Evolutionary conservation across 306 rosid genomes (phyloP).

Genomic region (Trifolium subterraneum): DNA sequence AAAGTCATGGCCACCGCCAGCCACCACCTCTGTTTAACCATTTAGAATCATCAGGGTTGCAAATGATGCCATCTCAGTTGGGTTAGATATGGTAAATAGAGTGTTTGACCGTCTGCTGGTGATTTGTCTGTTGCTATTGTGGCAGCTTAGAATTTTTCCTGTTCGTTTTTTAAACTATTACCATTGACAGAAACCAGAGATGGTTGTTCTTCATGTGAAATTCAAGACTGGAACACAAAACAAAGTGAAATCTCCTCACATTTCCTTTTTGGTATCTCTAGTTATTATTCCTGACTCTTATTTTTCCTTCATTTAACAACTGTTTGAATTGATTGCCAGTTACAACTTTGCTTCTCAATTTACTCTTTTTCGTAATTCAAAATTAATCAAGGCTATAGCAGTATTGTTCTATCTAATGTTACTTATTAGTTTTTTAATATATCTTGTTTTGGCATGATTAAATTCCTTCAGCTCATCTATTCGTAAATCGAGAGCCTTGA

Average conservation of each 20-base stretch:
- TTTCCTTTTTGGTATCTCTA: constrained; percentile 6
- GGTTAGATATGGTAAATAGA: not conserved
- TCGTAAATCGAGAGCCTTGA: not conserved
- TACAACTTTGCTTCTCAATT: constrained; percentile 6
- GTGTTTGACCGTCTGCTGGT: too few relatives aligned
- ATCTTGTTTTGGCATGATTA: not conserved
- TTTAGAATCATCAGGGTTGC: not conserved
- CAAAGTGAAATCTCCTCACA: not conserved
- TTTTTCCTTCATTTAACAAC: not conserved
- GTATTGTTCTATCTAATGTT: not conserved
- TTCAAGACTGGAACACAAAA: not conserved
- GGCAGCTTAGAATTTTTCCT: not conserved
- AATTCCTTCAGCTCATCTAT: not conserved
- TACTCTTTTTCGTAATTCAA: not conserved
- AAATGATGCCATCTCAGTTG: not conserved
- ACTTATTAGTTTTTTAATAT: not conserved
- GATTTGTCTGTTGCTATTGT: too few relatives aligned
- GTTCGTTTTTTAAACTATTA: not conserved
- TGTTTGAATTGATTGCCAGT: not conserved
- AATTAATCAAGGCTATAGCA: not conserved
- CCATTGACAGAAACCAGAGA: not conserved
- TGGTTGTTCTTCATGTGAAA: not conserved
- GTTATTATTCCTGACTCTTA: not conserved
- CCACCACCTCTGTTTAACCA: not conserved
- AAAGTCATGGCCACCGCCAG: not conserved